Evolutionary conservation across 306 rosid species (phyloP), one percentile per base, ranked within the genome.

Genomic region (Ziziphus jujuba): DNA sequence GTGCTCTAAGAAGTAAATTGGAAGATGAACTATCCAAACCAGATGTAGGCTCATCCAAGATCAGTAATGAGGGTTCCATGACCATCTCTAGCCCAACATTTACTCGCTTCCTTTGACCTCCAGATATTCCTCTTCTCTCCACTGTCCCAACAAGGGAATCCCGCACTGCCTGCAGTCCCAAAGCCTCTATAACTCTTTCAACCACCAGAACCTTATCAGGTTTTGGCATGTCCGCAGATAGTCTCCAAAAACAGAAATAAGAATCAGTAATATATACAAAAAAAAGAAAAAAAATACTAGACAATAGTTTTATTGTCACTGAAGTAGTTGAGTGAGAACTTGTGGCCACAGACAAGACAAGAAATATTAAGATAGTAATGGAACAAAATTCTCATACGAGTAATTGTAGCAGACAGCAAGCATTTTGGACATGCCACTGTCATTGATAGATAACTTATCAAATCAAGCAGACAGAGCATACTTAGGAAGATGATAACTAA

Each of bases 1-100:
- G 92, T 54, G 96, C 85, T 77, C 72, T 87, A 58, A 89, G 88
- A 31, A 89, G 87, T 71, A 89, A 77, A 62, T 79, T 78, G 45
- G 96, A 89, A 74, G 96, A 89, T 31, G 96, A 84, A 71, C 96
- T 89, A 56, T 89, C 96, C 62, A 89, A 63, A 73, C 96, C 96
- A 76, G 92, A 78, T 50, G 96, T 84, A 64, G 96, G 96, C 73
- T 89, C 96, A 75, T 89, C 96, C 72, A 89, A 80, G 75, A 89
- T 86, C 69, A 89, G 72, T 31, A 89, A 82, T 43, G 96, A 89
- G 61, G 96, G 96, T 60, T 89, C 96, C 90, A 89, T 89, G 72
- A 89, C 96, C 96, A 89, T 89, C 81, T 89, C 96, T 75, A 89
- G 43, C 50, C 92, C 96, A 61, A 89, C 96, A 73, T 89, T 89